Percentiles rank a stretch among this genome's conserved stretches.
Conservation (phyloP, 2,329 filamentous ascomycete species). For the Alternaria angustiovoidea region DNA sequence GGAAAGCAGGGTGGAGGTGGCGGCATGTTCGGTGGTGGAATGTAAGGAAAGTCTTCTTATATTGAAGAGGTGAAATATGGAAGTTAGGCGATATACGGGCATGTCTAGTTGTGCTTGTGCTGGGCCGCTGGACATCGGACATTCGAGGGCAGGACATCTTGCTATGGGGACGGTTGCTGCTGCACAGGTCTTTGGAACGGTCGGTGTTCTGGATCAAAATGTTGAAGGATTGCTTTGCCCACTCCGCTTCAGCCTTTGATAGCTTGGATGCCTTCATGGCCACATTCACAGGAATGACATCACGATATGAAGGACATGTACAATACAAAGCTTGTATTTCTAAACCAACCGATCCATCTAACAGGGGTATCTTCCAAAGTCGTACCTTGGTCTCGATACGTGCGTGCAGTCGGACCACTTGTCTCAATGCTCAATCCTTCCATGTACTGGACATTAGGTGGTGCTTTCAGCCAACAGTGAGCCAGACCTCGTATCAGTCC, state of each 20-base stretch:
- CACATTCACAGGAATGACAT: neutral
- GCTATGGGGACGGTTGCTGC: neutral
- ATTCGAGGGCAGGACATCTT: neutral
- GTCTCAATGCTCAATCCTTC: no score
- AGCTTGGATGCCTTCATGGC: neutral
- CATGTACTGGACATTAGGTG: neutral
- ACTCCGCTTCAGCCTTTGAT: neutral
- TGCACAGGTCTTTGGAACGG: neutral
- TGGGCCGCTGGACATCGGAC: neutral
- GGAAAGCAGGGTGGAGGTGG: slow-evolving; percentile 56
- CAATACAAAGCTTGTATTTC: slow-evolving; percentile 23
- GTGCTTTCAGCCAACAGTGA: neutral
- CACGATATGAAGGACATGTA: slow-evolving; percentile 18
- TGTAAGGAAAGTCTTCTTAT: slow-evolving; percentile 18
- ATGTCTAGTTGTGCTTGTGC: neutral
- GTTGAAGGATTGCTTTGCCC: neutral
- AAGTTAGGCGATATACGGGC: neutral
- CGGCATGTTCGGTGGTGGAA: slow-evolving; percentile 41
- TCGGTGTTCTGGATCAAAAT: neutral
- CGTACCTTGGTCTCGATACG: neutral
- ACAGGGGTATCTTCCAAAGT: neutral
- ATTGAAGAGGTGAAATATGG: neutral
- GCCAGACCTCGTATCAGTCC: neutral
- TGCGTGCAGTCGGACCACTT: neutral
- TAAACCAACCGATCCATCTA: slow-evolving; percentile 3